Base-by-base conservation (phyloP, 2,329 filamentous ascomycete species). In the Claviceps sp. region DNA sequence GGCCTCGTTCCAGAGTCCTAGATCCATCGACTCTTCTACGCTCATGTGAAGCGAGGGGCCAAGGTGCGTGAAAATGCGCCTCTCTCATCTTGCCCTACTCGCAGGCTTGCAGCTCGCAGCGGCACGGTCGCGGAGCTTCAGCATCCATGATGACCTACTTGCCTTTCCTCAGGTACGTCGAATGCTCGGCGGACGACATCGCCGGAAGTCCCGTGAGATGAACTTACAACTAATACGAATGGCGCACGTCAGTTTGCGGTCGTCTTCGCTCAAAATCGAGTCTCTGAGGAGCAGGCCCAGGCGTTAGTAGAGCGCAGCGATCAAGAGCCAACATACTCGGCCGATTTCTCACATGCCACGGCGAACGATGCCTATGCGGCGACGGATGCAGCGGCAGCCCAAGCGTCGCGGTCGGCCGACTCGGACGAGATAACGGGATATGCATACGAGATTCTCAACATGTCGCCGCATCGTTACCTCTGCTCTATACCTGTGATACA, bases 71-170 rank as follows among this genome's bases (percentile, higher is more conserved):
- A 67, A 58, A 52, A 81, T 81, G 78, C 74, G 75, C 69, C 72
- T 70, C 63, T 63, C 70, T 59, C 65, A 68, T 53, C 53, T 77
- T 50, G 57, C 70, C 14, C 59, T 79, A 47, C 62, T 78, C 53
- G 70, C 70, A 45, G 61, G 63, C 48, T 58, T 71, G 57, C 73
- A 69, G 65, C 68, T 77, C 34, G 69, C 67, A 59, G 61, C 59
- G 56, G 77, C 76, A 58, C 72, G 73, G 46, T 73, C 76, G 46
- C 72, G 70, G 7, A 70, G 73, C 51, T 95, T 95, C 72, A 95
- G 84, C 70, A 86, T 95, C 52, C 83, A 93, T 62, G 88, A 95
- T 63, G 90, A 96, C 65, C 68, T 95, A 49, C 76, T 95, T 52
- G 89, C 89, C 18, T 89, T 85, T 68, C 90, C 90, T 11, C 88